Evolutionary conservation across 2,329 filamentous ascomycete genomes (phyloP).

Genomic region (Dothideomycetes sp.): DNA sequence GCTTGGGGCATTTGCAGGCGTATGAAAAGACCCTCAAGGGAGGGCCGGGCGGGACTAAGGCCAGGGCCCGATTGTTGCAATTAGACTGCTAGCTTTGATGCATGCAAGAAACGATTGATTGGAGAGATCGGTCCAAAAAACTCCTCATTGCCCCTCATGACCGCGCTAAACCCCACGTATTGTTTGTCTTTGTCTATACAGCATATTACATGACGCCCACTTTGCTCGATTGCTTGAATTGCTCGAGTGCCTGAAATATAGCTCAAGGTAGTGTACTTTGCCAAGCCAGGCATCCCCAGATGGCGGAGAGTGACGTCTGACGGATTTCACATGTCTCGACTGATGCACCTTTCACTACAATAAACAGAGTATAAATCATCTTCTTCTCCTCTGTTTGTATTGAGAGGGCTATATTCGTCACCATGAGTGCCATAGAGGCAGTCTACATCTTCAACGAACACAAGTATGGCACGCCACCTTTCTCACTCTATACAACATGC

Average conservation of each 20-base stretch:
- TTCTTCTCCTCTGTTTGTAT: no score
- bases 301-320: neutral
- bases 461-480: conserved; percentile 49
- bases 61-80: neutral
- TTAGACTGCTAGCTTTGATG: neutral
- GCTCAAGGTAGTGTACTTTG: neutral
- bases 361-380: no score
- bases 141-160: no score
- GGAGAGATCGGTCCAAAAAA: no score
- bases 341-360: no score
- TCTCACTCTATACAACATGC: neutral
- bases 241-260: neutral
- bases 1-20: neutral
- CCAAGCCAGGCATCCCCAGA: neutral
- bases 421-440: conserved; percentile 71
- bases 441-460: conserved; percentile 95
- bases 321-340: neutral
- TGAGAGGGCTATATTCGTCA: no score
- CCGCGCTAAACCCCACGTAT: no score
- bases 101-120: no score
- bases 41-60: neutral
- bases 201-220: no score
- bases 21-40: neutral
- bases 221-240: no score
- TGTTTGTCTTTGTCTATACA: no score